Percentiles rank a stretch among this genome's conserved stretches.
These are phyloP conservation scores for Leccinum fuscescens DNA, from an alignment of 1,284 basidiomycete genomes.

Conservation along the genomic window DNA sequence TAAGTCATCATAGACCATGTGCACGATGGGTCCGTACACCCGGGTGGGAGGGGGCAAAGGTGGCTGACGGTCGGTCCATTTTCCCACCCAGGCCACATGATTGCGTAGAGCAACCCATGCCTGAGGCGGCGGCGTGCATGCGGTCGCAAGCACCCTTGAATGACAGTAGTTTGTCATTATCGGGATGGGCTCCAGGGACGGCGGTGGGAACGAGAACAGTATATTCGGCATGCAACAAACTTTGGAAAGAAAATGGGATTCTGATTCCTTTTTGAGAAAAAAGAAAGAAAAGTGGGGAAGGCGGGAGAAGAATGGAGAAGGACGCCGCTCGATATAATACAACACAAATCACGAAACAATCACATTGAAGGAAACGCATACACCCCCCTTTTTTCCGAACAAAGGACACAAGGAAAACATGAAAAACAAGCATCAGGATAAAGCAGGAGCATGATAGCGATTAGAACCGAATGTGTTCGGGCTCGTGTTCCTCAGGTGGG, in stretches of 20 bases:
- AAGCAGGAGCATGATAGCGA: neutral
- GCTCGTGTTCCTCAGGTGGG: constrained; percentile 54
- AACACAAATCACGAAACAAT: neutral
- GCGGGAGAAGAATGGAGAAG: neutral
- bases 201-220: neutral
- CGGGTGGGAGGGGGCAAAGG: no score
- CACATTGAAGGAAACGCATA: neutral
- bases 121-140: no score
- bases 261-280: neutral
- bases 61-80: neutral
- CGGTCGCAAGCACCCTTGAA: neutral
- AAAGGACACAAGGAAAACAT: neutral
- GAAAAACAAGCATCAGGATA: neutral
- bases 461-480: constrained; percentile 43
- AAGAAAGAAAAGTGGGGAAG: neutral
- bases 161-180: neutral
- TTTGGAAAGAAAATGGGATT: neutral
- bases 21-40: no score
- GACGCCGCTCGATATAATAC: neutral
- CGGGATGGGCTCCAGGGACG: neutral
- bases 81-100: neutral
- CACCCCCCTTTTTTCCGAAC: neutral
- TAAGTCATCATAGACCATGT: no score
- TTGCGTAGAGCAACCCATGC: no score
- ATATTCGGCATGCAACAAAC: neutral